Base-by-base conservation (phyloP, 139 green algal species). In the Gonium pectorale region DNA sequence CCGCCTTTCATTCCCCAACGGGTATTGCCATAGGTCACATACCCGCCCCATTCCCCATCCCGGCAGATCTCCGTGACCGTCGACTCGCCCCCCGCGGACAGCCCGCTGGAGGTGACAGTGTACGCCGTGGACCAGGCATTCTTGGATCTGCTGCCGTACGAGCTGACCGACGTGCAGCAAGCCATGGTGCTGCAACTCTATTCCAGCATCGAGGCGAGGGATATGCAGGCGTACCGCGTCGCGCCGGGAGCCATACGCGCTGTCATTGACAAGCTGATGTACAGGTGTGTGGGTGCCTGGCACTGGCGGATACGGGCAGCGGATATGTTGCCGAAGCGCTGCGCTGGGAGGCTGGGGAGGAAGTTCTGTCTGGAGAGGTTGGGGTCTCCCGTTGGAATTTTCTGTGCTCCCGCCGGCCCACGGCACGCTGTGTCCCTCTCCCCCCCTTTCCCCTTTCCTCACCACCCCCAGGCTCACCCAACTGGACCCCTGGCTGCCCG, bases 71-170 rank as follows among this genome's bases (percentile, higher is more conserved):
- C 22, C 27, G 73, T 81, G 54, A 0, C 22, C 5, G 73, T 81
- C 24, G 54, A 41, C 33, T 29, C n/a, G 11, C 6, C 44, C 13
- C 8, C 27, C 24, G 46, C 41, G 44, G 69, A 64, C 67, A 40
- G 73, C 35, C 54, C 35, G 6, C 37, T 62, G 54, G 60, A 92
- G 51, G 87, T 93, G 56, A 92, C 90, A 21, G 38, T 92, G n/a
- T 67, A 92, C 67, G 89, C 56, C 13, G 87, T 94, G 68, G 91
- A 94, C 80, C 88, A 90, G 71, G 87, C 89, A 17, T 43, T 91
- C 26, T 67, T 94, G 77, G 91, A 94, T 70, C 78, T 94, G 43
- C 71, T 91, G 52, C 91, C 91, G 44, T 91, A 87, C 74, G 49
- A 80, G 0, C 82, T 94, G 49, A 84, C 77, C 31, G 9, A 46